Evolutionary conservation across 2,329 filamentous ascomycete species (phyloP).

Genomic region (Coleophoma crateriformis): DNA sequence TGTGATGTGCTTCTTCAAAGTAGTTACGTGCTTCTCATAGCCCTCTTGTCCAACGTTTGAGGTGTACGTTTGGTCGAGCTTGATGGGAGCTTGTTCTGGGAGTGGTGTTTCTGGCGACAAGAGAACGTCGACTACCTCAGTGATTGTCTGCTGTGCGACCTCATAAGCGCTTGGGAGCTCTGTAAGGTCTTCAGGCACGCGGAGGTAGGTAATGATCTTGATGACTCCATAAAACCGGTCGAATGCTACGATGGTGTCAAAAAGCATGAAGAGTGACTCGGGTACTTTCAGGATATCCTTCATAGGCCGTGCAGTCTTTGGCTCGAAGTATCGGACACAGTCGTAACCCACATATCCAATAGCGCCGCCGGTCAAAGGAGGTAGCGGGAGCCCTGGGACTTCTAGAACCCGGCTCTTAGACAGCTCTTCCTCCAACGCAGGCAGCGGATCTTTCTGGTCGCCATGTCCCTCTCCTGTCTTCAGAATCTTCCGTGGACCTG

Average conservation of each 20-base stretch:
- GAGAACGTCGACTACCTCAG: slow-evolving; percentile 64
- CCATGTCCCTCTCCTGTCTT: slow-evolving; percentile 86
- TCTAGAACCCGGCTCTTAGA: slow-evolving; percentile 72
- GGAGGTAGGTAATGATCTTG: slow-evolving; percentile 89
- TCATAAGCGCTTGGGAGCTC: slow-evolving; percentile 65
- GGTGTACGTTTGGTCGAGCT: slow-evolving; percentile 70
- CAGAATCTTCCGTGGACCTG: slow-evolving; percentile 72
- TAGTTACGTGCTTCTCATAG: slow-evolving; percentile 84
- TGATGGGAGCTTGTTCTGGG: slow-evolving; percentile 69
- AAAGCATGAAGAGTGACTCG: slow-evolving; percentile 95
- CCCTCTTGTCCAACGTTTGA: slow-evolving; percentile 88
- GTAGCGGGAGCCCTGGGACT: slow-evolving; percentile 76
- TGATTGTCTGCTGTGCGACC: slow-evolving; percentile 58
- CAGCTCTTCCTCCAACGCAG: slow-evolving; percentile 75
- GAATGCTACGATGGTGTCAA: slow-evolving; percentile 88
- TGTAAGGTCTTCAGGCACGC: slow-evolving; percentile 52
- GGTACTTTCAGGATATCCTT: slow-evolving; percentile 85
- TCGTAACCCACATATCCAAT: slow-evolving; percentile 98
- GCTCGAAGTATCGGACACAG: slow-evolving; percentile 96
- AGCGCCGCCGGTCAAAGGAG: slow-evolving; percentile 83
- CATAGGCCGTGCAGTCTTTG: slow-evolving; percentile 84
- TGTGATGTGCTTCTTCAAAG: slow-evolving; percentile 84
- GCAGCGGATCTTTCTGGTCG: slow-evolving; percentile 76
- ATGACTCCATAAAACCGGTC: slow-evolving; percentile 92
- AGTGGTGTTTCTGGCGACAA: slow-evolving; percentile 70